Percentiles rank a stretch among this genome's conserved stretches.
Conservation (phyloP, 192 early-diverging fungal genomes). For the Coemansia sp. region DNA sequence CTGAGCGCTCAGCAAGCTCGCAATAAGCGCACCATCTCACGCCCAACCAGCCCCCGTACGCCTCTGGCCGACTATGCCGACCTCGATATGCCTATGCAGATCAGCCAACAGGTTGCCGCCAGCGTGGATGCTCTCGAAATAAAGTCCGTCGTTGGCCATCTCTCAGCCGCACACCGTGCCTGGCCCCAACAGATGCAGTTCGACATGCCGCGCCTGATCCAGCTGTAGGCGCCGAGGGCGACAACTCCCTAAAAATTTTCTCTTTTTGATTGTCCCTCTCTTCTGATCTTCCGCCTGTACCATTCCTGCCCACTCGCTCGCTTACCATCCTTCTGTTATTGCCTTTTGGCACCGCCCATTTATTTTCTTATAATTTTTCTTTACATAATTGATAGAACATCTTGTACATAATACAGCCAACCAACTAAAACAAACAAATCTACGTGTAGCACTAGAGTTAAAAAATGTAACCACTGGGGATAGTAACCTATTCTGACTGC, state of each 20-base stretch:
- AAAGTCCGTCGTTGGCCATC: slow-evolving; percentile 42
- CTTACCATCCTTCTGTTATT: neutral
- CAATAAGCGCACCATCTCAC: slow-evolving; percentile 28
- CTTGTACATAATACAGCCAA: neutral
- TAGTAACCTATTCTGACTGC: neutral
- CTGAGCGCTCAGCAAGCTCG: slow-evolving; percentile 51
- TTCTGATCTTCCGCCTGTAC: neutral
- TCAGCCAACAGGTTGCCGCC: slow-evolving; percentile 13
- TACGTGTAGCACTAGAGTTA: neutral
- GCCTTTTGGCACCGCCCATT: neutral
- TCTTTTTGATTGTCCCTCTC: neutral
- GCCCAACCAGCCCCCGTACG: slow-evolving; percentile 28
- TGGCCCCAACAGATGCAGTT: slow-evolving; percentile 53
- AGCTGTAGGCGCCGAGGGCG: slow-evolving; percentile 18
- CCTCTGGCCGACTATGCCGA: slow-evolving; percentile 9
- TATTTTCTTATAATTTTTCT: neutral
- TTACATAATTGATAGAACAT: neutral
- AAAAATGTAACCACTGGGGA: no score
- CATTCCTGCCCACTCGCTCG: neutral
- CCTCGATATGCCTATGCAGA: slow-evolving; percentile 14
- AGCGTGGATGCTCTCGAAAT: slow-evolving; percentile 28
- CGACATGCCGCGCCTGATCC: slow-evolving; percentile 50
- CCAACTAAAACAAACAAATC: neutral
- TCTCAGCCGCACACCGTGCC: slow-evolving; percentile 35
- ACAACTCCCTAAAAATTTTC: neutral